Evolutionary conservation across 2,329 filamentous ascomycete species (phyloP).

Genomic region (Colletotrichum acutatum): DNA sequence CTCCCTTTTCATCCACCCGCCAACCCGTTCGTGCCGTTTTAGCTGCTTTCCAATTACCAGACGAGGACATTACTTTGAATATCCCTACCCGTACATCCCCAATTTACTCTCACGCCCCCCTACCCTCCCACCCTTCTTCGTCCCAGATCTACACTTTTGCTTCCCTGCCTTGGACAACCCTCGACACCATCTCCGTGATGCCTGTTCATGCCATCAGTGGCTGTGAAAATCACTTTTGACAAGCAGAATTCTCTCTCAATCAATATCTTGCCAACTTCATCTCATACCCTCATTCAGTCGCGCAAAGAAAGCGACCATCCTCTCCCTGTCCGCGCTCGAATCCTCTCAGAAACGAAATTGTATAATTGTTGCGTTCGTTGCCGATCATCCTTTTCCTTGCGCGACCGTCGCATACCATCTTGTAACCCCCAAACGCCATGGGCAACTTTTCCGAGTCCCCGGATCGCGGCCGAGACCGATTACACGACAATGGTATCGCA

Average conservation of each 20-base stretch:
- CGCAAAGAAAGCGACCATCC: background rate
- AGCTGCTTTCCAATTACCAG: background rate
- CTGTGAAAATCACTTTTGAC: constrained; percentile 15
- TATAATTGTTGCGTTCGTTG: constrained; percentile 11
- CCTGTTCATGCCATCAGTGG: constrained; percentile 34
- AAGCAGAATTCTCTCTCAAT: constrained; percentile 4
- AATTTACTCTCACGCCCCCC: constrained; percentile 19
- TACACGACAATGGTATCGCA: constrained; percentile 41
- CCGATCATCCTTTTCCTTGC: background rate
- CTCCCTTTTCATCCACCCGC: constrained; percentile 20
- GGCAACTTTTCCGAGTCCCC: constrained; percentile 29
- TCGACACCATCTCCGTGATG: constrained; percentile 17
- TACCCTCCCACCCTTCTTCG: background rate
- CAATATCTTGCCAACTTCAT: background rate
- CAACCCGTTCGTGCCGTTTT: constrained; percentile 12
- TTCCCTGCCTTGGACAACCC: constrained; percentile 24
- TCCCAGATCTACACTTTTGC: constrained; percentile 21
- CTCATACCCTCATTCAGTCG: background rate
- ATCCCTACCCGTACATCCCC: constrained; percentile 3
- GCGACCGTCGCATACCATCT: background rate
- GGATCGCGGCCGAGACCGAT: constrained; percentile 17
- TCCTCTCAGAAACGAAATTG: background rate
- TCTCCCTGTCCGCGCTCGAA: background rate
- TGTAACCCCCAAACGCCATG: constrained; percentile 5
- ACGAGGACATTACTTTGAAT: constrained; percentile 15